Conservation (phyloP, 1,284 basidiomycete genomes). For the Moesziomyces sp. region DNA sequence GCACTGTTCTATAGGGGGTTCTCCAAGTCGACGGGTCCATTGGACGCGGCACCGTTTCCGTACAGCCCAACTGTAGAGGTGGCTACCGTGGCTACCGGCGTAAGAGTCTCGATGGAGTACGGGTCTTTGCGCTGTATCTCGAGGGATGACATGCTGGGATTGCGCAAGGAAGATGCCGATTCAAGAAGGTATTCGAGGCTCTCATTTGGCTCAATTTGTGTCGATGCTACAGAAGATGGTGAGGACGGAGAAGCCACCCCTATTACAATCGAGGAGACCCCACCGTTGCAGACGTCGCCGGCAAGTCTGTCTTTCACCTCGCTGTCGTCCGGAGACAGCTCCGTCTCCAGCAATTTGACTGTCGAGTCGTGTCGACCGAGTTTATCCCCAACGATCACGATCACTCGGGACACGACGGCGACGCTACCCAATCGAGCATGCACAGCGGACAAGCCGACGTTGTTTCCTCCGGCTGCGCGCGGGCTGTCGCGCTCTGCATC, state of each 20-base stretch:
- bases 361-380: neutral
- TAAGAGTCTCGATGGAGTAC: slow-evolving; percentile 1
- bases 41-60: slow-evolving; percentile 39
- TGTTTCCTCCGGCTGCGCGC: too few species aligned
- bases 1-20: slow-evolving; percentile 18
- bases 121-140: neutral
- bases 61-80: slow-evolving; percentile 20
- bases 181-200: too few species aligned
- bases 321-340: neutral
- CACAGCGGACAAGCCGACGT: neutral
- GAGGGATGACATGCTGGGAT: too few species aligned
- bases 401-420: neutral
- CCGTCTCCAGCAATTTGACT: neutral
- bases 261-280: too few species aligned
- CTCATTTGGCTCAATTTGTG: too few species aligned
- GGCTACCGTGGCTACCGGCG: too few species aligned
- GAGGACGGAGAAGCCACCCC: too few species aligned
- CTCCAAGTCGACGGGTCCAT: neutral
- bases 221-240: too few species aligned
- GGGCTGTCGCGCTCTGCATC: neutral
- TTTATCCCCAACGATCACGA: neutral
- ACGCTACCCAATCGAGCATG: neutral
- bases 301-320: neutral
- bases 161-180: too few species aligned
- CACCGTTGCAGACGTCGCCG: too few species aligned